These are phyloP conservation scores for Yarrowia divulgata DNA, from an alignment of 805 yeast species.

Conservation along the genomic window DNA sequence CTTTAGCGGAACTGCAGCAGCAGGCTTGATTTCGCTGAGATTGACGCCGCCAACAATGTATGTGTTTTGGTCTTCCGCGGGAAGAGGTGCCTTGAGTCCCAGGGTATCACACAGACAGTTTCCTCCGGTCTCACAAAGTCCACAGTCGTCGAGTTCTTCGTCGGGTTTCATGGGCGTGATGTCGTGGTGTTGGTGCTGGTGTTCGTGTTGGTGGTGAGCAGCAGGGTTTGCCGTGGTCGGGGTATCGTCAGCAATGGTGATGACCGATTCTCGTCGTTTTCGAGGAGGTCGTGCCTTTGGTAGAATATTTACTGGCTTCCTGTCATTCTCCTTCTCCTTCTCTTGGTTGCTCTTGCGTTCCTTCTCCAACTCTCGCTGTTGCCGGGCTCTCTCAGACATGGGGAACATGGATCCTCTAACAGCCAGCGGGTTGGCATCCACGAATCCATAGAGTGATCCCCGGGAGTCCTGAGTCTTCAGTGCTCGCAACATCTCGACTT, in stretches of 20 bases:
- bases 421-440: slow-evolving; percentile 36
- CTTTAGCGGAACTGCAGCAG: slow-evolving; percentile 68
- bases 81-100: slow-evolving; percentile 47
- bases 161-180: slow-evolving; percentile 13
- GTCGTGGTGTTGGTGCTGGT: not conserved
- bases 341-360: slow-evolving; percentile 6
- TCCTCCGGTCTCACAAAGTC: slow-evolving; percentile 49
- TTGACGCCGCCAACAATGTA: slow-evolving; percentile 40
- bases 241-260: slow-evolving; percentile 1
- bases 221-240: not conserved
- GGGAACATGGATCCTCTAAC: slow-evolving; percentile 35
- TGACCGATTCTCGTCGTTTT: slow-evolving; percentile 14
- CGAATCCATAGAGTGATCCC: slow-evolving; percentile 32
- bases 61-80: slow-evolving; percentile 28
- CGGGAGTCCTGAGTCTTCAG: slow-evolving; percentile 23
- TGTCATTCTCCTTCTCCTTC: slow-evolving; percentile 2
- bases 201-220: not conserved
- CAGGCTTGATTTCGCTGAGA: slow-evolving; percentile 60
- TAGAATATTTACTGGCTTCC: slow-evolving; percentile 17
- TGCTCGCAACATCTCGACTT: slow-evolving; percentile 11
- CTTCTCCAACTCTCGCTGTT: slow-evolving; percentile 36
- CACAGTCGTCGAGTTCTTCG: slow-evolving; percentile 46
- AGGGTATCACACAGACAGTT: slow-evolving; percentile 50
- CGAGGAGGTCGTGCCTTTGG: slow-evolving; percentile 14
- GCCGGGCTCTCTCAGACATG: slow-evolving; percentile 28